These are phyloP conservation scores for Quillaja saponaria DNA, from an alignment of 306 rosid species.

Conservation along the genomic window DNA sequence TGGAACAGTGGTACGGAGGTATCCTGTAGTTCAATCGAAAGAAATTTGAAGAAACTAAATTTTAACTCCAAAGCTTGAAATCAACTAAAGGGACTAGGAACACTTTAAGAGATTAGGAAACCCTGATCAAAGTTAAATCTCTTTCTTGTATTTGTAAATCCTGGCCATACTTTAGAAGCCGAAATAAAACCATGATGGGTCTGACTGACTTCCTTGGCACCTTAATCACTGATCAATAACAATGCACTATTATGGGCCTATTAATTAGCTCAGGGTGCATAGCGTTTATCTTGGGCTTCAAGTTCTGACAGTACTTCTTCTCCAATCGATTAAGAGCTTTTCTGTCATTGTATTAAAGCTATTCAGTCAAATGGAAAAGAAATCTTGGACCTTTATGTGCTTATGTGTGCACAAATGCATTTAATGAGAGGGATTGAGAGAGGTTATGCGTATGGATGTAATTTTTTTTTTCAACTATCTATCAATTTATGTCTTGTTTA, in stretches of 20 bases:
- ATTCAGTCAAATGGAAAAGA: conserved; percentile 9
- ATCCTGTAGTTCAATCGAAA: too few relatives aligned
- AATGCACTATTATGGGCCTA: conserved; percentile 5
- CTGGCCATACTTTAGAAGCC: conserved; percentile 3
- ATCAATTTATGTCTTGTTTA: conserved; percentile 7
- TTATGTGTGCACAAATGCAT: neutral
- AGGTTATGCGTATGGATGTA: neutral
- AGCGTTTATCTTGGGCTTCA: conserved; percentile 9
- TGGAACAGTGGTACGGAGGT: too few relatives aligned
- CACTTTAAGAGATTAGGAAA: neutral
- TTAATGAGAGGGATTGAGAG: neutral
- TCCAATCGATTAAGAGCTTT: neutral
- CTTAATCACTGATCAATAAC: neutral
- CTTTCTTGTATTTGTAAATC: conserved; percentile 7
- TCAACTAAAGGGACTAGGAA: conserved; percentile 3
- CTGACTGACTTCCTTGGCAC: neutral
- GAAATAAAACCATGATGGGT: neutral
- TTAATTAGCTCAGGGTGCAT: conserved; percentile 4
- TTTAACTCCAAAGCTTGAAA: conserved; percentile 8
- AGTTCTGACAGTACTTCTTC: conserved; percentile 3
- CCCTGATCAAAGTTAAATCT: neutral
- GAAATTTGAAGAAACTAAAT: neutral
- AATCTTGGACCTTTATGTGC: conserved; percentile 4
- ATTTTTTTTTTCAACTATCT: conserved; percentile 13
- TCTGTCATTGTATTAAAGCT: conserved; percentile 8